These are phyloP conservation scores for Debaryomycetaceae sp. DNA, from an alignment of 1,139 yeast genomes.

Conservation along the genomic window DNA sequence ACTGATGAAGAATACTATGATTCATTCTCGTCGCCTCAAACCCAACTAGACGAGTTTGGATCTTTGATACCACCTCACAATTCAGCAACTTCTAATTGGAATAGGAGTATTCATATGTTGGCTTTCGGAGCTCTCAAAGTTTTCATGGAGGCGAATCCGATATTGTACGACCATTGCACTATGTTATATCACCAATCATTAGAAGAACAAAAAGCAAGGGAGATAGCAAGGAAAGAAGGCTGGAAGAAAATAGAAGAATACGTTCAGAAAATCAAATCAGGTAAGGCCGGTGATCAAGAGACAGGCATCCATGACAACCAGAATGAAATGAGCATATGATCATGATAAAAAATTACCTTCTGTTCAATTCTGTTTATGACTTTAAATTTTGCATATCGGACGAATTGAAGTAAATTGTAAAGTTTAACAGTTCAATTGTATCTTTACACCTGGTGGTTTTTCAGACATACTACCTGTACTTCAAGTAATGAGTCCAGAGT, in stretches of 20 bases:
- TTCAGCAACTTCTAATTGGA: constrained; percentile 66
- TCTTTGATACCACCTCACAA: constrained; percentile 39
- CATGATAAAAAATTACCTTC: not conserved
- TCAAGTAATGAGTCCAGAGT: too few relatives aligned
- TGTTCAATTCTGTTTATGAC: not conserved
- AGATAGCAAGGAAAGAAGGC: constrained; percentile 61
- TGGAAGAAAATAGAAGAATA: constrained; percentile 73
- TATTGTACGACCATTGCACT: constrained; percentile 88
- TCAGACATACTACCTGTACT: too few relatives aligned
- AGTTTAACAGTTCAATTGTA: too few relatives aligned
- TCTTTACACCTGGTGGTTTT: too few relatives aligned
- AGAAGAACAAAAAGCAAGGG: constrained; percentile 62
- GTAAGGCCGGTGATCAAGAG: not conserved
- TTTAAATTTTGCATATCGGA: not conserved
- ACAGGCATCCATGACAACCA: not conserved
- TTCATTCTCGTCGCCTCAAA: constrained; percentile 38
- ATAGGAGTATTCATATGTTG: constrained; percentile 85
- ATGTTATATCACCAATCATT: constrained; percentile 75
- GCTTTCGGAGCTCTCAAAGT: constrained; percentile 89
- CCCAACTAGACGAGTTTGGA: constrained; percentile 26
- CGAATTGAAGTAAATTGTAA: not conserved
- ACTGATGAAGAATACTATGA: constrained; percentile 47
- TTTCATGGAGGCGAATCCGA: constrained; percentile 91
- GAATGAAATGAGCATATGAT: not conserved
- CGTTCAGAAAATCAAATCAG: constrained; percentile 27